Evolutionary conservation across 1,284 basidiomycete species (phyloP), one percentile per base, ranked within the genome.

Genomic region (Leccinum huronense): DNA sequence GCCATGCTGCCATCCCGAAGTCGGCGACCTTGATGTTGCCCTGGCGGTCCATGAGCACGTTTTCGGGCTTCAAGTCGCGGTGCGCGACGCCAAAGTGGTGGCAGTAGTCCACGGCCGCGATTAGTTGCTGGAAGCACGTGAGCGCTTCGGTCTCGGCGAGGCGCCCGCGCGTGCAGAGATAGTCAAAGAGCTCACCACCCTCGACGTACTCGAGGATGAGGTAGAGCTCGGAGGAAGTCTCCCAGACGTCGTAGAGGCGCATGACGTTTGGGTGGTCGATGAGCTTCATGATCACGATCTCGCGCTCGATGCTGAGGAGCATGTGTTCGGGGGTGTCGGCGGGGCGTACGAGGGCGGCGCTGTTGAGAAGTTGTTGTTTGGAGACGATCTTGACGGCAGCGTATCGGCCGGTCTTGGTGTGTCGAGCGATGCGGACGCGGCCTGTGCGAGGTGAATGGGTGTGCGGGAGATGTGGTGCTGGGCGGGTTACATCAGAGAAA

Each of bases 251-350:
- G 80, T 96, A 97, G 53, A 99, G 85, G 60, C 89, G 90, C 82
- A 94, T 86, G 67, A 99, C 88, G 77, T 98, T 98, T 2, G 97
- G 96, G 75, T 99, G 97, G 71, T 97, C 93, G 72, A 99, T 93
- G 66, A 99, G 89, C 78, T 98, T 98, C 97, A 99, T 98, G 76
- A 99, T 93, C 70, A 98, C 95, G 66, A 99, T 98, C 79, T 99
- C 97, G 68, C 96, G 87, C 78, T 98, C 95, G 68, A 98, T 90
- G 56, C 90, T 89, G 57, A 94, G 85, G 65, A 92, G 83, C 66
- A 84, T 84, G 66, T 84, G 86, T 66, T 87, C 87, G 7, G 84
- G 81, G 66, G 87, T 86, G 69, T 87, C 88, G 30, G 83, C 85
- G 13, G 90, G 85, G 67, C 88, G 85, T 2, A 57, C 8, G 61